A percentile compares a stretch with the other conserved stretches of the same genome.
Evolutionary conservation across 2,329 filamentous ascomycete species (phyloP).

Genomic region (Anthostomella pinea): DNA sequence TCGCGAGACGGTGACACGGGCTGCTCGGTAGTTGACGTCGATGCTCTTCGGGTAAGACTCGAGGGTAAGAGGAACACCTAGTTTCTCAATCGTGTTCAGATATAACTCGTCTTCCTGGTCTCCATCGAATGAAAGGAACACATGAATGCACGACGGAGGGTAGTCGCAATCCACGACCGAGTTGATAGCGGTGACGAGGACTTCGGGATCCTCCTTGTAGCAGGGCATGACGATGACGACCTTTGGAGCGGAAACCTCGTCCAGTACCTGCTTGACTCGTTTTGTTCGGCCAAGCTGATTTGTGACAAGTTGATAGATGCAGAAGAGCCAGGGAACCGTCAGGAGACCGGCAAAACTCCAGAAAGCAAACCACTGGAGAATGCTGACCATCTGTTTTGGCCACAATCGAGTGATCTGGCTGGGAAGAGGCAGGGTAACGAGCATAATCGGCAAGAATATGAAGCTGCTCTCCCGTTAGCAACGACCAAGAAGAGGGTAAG

Average conservation of each 20-base stretch:
- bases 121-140: constrained; percentile 94
- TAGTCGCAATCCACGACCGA: constrained; percentile 95
- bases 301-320: constrained; percentile 86
- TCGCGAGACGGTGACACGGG: constrained; percentile 83
- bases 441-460: constrained; percentile 90
- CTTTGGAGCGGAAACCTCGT: constrained; percentile 85
- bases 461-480: constrained; percentile 46
- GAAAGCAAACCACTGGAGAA: constrained; percentile 93
- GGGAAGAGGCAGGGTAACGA: constrained; percentile 86
- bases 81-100: constrained; percentile 76
- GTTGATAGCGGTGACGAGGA: constrained; percentile 81
- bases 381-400: constrained; percentile 62
- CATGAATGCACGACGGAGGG: constrained; percentile 84
- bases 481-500: background rate
- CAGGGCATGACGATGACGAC: constrained; percentile 96
- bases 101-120: constrained; percentile 87
- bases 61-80: constrained; percentile 76
- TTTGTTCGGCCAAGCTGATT: constrained; percentile 80
- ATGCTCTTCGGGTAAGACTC: constrained; percentile 85
- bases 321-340: constrained; percentile 88
- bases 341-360: constrained; percentile 86
- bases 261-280: constrained; percentile 78
- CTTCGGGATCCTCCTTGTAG: constrained; percentile 84
- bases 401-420: constrained; percentile 68
- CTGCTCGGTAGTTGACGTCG: constrained; percentile 79